These are phyloP conservation scores for Setomelanomma holmii DNA, from an alignment of 2,329 filamentous ascomycete genomes.

Conservation along the genomic window DNA sequence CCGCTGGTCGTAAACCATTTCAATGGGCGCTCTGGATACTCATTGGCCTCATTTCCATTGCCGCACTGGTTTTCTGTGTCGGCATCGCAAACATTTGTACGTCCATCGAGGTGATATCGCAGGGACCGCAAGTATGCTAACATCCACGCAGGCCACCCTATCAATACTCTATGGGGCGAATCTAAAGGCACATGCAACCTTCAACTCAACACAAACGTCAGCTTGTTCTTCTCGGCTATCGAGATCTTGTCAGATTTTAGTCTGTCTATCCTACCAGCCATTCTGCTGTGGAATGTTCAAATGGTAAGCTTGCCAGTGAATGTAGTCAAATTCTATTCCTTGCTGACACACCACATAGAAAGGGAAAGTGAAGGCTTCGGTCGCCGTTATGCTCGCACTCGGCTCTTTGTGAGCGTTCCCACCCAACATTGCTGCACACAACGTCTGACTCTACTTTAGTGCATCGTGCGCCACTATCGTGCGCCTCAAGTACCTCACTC, in stretches of 20 bases:
- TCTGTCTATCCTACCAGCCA: conserved; percentile 24
- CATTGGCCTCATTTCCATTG: conserved; percentile 19
- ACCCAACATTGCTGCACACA: not conserved
- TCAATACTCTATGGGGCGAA: conserved; percentile 29
- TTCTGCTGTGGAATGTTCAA: conserved; percentile 31
- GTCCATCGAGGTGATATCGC: not conserved
- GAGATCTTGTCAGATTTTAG: conserved; percentile 28
- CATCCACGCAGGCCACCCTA: conserved; percentile 18
- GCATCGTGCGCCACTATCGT: conserved; percentile 48
- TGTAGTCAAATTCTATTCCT: not conserved
- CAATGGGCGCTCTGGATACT: conserved; percentile 17
- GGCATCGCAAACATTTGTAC: conserved; percentile 30
- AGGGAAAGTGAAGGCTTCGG: conserved; percentile 49
- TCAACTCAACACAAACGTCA: conserved; percentile 27
- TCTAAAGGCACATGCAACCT: conserved; percentile 27
- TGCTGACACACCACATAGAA: conserved; percentile 25
- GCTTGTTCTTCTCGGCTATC: conserved; percentile 29
- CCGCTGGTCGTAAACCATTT: conserved; percentile 15
- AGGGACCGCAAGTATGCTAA: not conserved
- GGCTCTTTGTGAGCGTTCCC: conserved; percentile 49
- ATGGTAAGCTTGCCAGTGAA: no score
- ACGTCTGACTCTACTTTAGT: conserved; percentile 26
- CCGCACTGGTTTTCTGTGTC: conserved; percentile 23
- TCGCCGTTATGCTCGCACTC: conserved; percentile 49
- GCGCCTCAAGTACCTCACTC: conserved; percentile 54